Evolutionary conservation across 2,329 filamentous ascomycete species (phyloP), one percentile per base, ranked within the genome.

Genomic region (Curvularia hawaiiensis): DNA sequence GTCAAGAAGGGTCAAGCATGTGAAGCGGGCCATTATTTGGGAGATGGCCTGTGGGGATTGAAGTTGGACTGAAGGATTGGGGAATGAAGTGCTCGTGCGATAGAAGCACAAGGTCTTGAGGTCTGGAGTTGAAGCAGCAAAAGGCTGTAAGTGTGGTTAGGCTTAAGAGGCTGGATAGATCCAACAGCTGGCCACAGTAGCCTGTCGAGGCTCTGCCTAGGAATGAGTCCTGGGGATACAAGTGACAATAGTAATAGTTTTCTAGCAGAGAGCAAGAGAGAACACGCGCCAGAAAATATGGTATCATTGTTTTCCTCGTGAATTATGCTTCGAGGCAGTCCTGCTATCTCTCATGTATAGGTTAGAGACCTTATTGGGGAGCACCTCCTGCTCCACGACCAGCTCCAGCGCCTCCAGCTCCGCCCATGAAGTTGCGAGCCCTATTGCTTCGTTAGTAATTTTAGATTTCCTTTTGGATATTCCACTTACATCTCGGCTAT

Each of bases 1-100:
- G 94, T 94, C 80, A 92, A 92, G 65, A 98, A 98, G 81, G 95
- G 95, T 0, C 90, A 93, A 6, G 95, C 93, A 16, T 91, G 98
- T 66, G 94, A 98, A 80, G 90, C 92, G 60, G 91, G 91, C 31
- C 95, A 99, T 83, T 98, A 89, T 80, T 76, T 98, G 52, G 95
- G 95, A 0, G 95, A 99, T 81, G 95, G 94, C 18, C 79, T 99
- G 67, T 99, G 95, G 95, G 90, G 84, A 68, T 75, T 96, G 75
- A 78, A 79, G 60, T 74, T 86, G 68, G 82, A 83, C 76, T 86
- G 77, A 80, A 58, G 30, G 26, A 14, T 46, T 22, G 14, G 22
- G 26, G 40, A 30, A 28, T 11, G 16, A 41, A 49, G 31, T 26
- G 31, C 47, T 50, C 30, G 20, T 12, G 26, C 5, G 38, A 35